Conservation (phyloP, 305 asterid genomes). For the Plantago rigida region DNA sequence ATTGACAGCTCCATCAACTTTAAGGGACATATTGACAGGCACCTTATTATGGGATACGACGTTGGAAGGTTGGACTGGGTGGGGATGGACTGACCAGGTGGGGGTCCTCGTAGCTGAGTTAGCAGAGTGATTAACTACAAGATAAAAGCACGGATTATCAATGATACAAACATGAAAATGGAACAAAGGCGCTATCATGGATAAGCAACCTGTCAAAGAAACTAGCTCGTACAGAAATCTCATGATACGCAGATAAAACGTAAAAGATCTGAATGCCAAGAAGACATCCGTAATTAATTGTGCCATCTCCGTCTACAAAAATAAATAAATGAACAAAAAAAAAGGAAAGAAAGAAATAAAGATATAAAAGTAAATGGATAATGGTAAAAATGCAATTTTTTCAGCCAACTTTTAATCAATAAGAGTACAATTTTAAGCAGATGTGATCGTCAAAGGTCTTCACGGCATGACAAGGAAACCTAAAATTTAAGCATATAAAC, state of each 20-base stretch:
- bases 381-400: not conserved
- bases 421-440: no score
- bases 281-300: not conserved
- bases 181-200: not conserved
- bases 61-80: conserved; percentile 43
- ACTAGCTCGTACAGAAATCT: not conserved
- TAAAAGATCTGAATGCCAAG: not conserved
- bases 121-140: conserved; percentile 51
- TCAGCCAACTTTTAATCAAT: not conserved
- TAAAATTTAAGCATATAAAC: conserved; percentile 16
- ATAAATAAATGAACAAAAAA: no score
- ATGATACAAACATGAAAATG: not conserved
- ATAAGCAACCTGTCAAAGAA: conserved; percentile 1
- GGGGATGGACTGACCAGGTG: conserved; percentile 63
- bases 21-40: conserved; percentile 40
- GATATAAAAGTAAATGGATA: no score
- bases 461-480: conserved; percentile 12
- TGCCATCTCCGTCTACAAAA: not conserved
- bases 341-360: no score
- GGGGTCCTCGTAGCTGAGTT: conserved; percentile 50
- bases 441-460: conserved; percentile 3
- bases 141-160: conserved; percentile 15
- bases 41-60: conserved; percentile 38
- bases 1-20: conserved; percentile 52
- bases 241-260: conserved; percentile 12